Evolutionary conservation across 768 basidiomycete species (phyloP), one percentile per base, ranked within the genome.

Genomic region (Amanita rimosa): DNA sequence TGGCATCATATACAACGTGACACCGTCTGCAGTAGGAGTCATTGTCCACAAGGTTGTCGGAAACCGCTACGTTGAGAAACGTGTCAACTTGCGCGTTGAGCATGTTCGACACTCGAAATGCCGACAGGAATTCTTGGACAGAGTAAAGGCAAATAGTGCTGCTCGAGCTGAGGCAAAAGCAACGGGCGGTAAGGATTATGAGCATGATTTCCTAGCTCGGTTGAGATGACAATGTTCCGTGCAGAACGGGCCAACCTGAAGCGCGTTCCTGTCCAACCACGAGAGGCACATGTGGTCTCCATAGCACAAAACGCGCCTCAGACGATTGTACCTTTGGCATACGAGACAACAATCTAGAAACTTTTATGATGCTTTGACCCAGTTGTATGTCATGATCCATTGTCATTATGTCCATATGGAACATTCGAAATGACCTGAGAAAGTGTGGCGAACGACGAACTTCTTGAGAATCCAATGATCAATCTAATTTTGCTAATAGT

Each of bases 41-140:
- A 93, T 98, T 67, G 83, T 95, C 54, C 82, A 95, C 86, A 99
- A 99, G 71, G 78, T 97, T 62, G 95, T 99, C 62, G 95, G 95
- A 56, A 94, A 94, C 75, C 90, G 96, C 58, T 99, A 95, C 83
- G 71, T 99, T 50, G 93, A 98, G 76, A 99, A 99, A 78, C 89
- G 95, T 51, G 95, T 99, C 69, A 99, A 98, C 83, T 71, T 96
- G 73, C 87, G 90, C 55, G 78, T 93, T 60, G 95, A 97, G 76
- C 95, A 98, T 74, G 72, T 95, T 66, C 79, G 71, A 61, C 95
- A 97, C 80, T 97, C 94, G 60, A 91, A 90, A 71, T 97, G 95
- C 70, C 81, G 95, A 61, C 84, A 94, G 70, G 95, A 97, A 69
- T 99, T 99, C 74, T 73, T 96, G 65, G 88, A 91, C 68, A 76